These are phyloP conservation scores for Ocimum tenuiflorum DNA, from an alignment of 257 asterid genomes.

Conservation along the genomic window DNA sequence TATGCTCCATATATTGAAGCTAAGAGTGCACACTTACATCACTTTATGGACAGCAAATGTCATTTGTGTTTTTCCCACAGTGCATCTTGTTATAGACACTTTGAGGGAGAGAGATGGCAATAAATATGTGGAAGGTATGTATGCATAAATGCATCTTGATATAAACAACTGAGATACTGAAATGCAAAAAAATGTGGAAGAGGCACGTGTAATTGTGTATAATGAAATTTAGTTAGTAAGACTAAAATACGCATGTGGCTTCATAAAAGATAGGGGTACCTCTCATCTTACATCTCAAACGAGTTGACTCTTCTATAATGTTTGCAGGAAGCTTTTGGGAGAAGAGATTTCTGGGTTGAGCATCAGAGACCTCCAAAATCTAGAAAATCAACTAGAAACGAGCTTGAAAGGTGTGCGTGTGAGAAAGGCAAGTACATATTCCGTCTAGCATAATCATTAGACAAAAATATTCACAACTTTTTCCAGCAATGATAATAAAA, in stretches of 20 bases:
- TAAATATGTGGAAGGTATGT: too few relatives aligned
- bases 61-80: too few relatives aligned
- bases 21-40: too few relatives aligned
- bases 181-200: too few relatives aligned
- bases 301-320: not conserved
- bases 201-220: not conserved
- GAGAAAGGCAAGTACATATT: constrained; percentile 37
- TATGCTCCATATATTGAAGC: too few relatives aligned
- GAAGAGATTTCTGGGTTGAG: constrained; percentile 51
- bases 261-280: not conserved
- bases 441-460: not conserved
- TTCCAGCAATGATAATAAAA: too few relatives aligned
- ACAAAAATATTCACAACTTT: too few relatives aligned
- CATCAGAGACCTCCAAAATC: constrained; percentile 43
- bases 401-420: constrained; percentile 54
- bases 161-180: too few relatives aligned
- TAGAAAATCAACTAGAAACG: constrained; percentile 52
- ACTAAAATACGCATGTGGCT: not conserved
- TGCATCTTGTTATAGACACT: too few relatives aligned
- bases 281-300: constrained; percentile 8
- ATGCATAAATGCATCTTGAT: too few relatives aligned
- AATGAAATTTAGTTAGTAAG: not conserved
- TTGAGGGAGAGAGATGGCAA: too few relatives aligned
- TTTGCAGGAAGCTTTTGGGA: constrained; percentile 61
- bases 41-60: too few relatives aligned